A percentile compares a stretch with the other conserved stretches of the same genome.
Evolutionary conservation across 2,329 filamentous ascomycete genomes (phyloP).

Genomic region (Botrytis fragariae): DNA sequence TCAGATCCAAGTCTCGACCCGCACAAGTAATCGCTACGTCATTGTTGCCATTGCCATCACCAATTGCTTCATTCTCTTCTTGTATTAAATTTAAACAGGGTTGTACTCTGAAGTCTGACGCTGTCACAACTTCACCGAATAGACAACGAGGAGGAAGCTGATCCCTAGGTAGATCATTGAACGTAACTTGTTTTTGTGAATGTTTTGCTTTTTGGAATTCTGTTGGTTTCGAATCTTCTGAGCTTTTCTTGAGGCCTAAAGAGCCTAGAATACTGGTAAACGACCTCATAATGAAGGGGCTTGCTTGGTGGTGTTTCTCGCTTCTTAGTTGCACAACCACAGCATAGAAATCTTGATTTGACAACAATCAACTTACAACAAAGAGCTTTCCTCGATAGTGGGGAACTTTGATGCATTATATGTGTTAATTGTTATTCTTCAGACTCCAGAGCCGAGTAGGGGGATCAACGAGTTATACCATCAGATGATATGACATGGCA

Average conservation of each 20-base stretch:
- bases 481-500: slow-evolving; percentile 19
- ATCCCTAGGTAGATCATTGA: slow-evolving; percentile 14
- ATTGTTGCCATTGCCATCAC: slow-evolving; percentile 5
- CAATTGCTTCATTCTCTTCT: slow-evolving; percentile 15
- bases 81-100: slow-evolving; percentile 20
- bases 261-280: slow-evolving; percentile 3
- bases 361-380: not conserved
- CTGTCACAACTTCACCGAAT: slow-evolving; percentile 20
- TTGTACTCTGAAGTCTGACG: slow-evolving; percentile 19
- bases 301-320: not conserved
- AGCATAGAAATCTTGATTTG: not conserved
- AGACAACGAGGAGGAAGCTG: not conserved
- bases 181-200: slow-evolving; percentile 21
- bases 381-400: not conserved
- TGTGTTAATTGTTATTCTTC: not conserved
- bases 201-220: slow-evolving; percentile 15
- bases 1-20: slow-evolving; percentile 9
- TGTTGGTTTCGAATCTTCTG: not conserved
- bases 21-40: slow-evolving; percentile 8
- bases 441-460: not conserved
- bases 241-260: not conserved
- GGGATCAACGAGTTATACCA: not conserved
- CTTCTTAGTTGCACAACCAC: slow-evolving; percentile 1
- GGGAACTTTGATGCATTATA: not conserved
- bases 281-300: slow-evolving; percentile 11